A percentile compares a stretch with the other conserved stretches of the same genome.
Conservation (phyloP, 768 basidiomycete species). For the Lactarius akahatsu region DNA sequence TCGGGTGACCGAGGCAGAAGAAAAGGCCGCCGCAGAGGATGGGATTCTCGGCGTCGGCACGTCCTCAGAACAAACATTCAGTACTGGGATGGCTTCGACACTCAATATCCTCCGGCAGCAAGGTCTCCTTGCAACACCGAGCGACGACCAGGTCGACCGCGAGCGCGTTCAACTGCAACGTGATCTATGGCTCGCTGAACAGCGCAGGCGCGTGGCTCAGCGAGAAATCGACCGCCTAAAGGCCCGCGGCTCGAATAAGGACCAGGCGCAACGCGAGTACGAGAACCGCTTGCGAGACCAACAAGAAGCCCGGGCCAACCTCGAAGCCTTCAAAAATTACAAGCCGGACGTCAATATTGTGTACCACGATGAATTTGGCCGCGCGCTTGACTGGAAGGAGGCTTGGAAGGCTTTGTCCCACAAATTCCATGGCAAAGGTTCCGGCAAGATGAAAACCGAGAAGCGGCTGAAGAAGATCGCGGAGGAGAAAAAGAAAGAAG, state of each 20-base stretch:
- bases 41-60: constrained; percentile 55
- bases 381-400: constrained; percentile 86
- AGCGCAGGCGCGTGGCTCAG: constrained; percentile 69
- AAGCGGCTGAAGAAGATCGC: constrained; percentile 94
- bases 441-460: constrained; percentile 96
- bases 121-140: constrained; percentile 73
- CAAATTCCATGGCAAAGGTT: constrained; percentile 97
- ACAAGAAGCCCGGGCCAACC: constrained; percentile 77
- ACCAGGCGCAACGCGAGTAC: constrained; percentile 92
- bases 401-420: constrained; percentile 98
- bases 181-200: constrained; percentile 88
- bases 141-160: constrained; percentile 65
- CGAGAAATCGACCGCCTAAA: constrained; percentile 79
- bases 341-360: constrained; percentile 96
- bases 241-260: constrained; percentile 77
- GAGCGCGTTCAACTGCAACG: constrained; percentile 81
- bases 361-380: constrained; percentile 95
- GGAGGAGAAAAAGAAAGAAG: constrained; percentile 93
- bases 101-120: constrained; percentile 87
- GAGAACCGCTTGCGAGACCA: constrained; percentile 92
- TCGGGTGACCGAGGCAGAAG: constrained; percentile 59
- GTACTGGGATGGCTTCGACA: constrained; percentile 84
- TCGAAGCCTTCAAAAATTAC: constrained; percentile 88
- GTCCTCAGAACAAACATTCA: constrained; percentile 74
- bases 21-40: constrained; percentile 39